These are phyloP conservation scores for Penicillium sclerotiorum DNA, from an alignment of 2,329 filamentous ascomycete genomes.

Conservation along the genomic window DNA sequence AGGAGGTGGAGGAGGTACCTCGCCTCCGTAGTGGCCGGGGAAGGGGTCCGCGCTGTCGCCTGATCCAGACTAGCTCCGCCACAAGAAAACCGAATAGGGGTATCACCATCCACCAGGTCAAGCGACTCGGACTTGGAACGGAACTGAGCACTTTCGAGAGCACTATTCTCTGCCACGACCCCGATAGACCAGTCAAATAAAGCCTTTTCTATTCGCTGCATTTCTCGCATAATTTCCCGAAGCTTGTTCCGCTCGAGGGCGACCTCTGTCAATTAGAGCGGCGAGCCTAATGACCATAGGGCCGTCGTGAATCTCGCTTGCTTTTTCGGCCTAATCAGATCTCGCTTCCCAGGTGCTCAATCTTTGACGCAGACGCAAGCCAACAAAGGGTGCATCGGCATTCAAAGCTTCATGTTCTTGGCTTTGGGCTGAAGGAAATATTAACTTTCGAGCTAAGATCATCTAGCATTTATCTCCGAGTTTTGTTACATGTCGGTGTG, in stretches of 20 bases:
- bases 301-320: background rate
- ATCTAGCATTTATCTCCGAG: background rate
- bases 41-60: background rate
- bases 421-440: background rate
- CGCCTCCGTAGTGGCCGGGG: background rate
- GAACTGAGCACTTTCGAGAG: no score
- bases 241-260: no score
- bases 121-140: no score
- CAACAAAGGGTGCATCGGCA: background rate
- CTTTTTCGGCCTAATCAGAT: background rate
- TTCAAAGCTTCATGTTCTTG: background rate
- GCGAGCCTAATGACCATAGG: background rate
- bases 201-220: background rate
- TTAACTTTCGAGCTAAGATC: background rate
- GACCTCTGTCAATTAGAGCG: background rate
- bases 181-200: no score
- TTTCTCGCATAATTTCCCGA: no score
- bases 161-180: no score
- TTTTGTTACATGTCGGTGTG: no score
- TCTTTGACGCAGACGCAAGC: background rate
- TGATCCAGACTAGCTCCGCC: background rate
- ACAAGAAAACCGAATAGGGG: background rate
- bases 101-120: no score
- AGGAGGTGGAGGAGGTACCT: background rate
- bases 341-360: background rate